phyloP scores from a whole-genome alignment of 768 basidiomycete species.

The Leccinum sublutescens region DNA sequence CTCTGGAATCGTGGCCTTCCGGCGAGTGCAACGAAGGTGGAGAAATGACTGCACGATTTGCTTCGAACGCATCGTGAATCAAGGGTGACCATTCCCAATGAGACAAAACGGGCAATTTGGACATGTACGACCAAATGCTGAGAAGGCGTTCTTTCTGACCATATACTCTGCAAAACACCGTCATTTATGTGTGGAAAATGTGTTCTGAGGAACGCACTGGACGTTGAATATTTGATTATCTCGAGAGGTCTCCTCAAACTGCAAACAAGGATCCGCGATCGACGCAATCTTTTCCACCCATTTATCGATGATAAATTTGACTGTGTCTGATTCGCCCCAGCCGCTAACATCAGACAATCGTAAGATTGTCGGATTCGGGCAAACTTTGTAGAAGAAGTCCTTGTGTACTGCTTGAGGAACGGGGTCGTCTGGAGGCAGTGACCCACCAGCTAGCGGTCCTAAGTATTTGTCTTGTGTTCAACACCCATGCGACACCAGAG shows the following conservation, averaged over 20 bases:
- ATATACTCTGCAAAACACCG: conserved; percentile 25
- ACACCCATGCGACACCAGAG: background rate
- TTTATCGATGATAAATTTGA: conserved; percentile 30
- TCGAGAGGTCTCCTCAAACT: conserved; percentile 27
- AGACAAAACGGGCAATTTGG: conserved; percentile 32
- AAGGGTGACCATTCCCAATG: conserved; percentile 37
- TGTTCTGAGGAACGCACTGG: conserved; percentile 10
- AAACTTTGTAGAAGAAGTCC: conserved; percentile 38
- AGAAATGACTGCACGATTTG: conserved; percentile 18
- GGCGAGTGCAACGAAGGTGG: conserved; percentile 14
- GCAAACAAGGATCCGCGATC: conserved; percentile 39
- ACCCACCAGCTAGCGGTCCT: conserved; percentile 41
- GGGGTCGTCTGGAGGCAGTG: conserved; percentile 27
- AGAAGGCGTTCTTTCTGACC: conserved; percentile 29
- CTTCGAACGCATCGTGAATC: conserved; percentile 28
- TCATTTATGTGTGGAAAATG: background rate
- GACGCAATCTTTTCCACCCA: conserved; percentile 35
- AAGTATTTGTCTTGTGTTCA: background rate
- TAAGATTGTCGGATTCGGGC: conserved; percentile 36
- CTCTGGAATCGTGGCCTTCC: conserved; percentile 3
- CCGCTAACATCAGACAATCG: conserved; percentile 25
- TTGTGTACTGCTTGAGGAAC: conserved; percentile 35
- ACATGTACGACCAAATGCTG: conserved; percentile 35
- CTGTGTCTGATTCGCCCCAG: conserved; percentile 23
- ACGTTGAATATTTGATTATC: conserved; percentile 20